Percentiles rank a stretch among this genome's conserved stretches.
These are phyloP conservation scores for Hysterium pulicare DNA, from an alignment of 2,329 filamentous ascomycete species.

Conservation along the genomic window DNA sequence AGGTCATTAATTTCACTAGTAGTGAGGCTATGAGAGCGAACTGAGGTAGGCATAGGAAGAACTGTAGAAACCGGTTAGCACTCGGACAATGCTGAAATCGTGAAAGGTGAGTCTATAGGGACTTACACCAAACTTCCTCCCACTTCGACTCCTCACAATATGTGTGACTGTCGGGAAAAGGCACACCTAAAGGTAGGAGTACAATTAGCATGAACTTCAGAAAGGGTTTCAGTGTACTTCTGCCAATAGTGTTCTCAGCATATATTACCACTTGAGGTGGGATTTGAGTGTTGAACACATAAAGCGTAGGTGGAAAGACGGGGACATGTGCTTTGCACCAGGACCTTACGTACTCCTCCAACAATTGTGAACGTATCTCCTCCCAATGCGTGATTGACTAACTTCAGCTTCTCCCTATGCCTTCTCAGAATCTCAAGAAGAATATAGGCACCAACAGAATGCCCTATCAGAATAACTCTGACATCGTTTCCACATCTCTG, in stretches of 20 bases:
- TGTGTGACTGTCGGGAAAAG: conserved; percentile 49
- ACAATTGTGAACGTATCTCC: too few species aligned
- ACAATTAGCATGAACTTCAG: conserved; percentile 17
- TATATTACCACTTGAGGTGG: too few species aligned
- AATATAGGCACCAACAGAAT: conserved; percentile 48
- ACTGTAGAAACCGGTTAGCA: conserved; percentile 3
- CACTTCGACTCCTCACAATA: conserved; percentile 43
- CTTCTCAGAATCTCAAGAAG: conserved; percentile 40
- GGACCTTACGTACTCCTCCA: too few species aligned
- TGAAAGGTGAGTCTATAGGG: background rate
- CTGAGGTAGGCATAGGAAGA: conserved; percentile 8
- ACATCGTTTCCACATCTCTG: background rate
- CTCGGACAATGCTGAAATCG: background rate
- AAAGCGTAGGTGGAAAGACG: background rate
- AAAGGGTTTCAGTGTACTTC: background rate
- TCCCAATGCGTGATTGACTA: conserved; percentile 16
- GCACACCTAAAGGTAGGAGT: too few species aligned
- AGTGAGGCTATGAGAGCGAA: conserved; percentile 26
- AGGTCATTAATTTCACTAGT: conserved; percentile 43
- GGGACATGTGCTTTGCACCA: too few species aligned
- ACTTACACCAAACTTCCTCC: conserved; percentile 39
- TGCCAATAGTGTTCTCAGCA: too few species aligned
- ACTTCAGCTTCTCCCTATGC: conserved; percentile 18
- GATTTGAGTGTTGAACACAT: too few species aligned
- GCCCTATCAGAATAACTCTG: conserved; percentile 41